A percentile compares a stretch with the other conserved stretches of the same genome.
Conservation (phyloP, 305 asterid genomes). For the Fraxinus nigra region DNA sequence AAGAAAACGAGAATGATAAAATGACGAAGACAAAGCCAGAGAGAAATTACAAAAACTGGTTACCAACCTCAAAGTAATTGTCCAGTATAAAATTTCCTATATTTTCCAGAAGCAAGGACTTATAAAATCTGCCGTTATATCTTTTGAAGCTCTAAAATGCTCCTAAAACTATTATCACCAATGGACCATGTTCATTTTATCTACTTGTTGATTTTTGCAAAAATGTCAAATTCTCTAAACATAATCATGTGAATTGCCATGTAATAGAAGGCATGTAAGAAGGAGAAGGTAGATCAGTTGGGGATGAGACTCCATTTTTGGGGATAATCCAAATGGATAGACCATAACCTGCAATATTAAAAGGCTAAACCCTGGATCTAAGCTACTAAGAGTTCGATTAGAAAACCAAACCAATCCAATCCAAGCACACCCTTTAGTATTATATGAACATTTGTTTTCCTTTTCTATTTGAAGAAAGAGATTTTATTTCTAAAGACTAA, state of each 20-base stretch:
- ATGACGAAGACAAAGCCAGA: neutral
- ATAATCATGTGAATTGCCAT: neutral
- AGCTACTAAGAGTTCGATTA: neutral
- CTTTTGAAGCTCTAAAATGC: slow-evolving; percentile 1
- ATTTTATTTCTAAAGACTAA: neutral
- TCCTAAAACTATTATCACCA: neutral
- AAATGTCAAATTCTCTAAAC: neutral
- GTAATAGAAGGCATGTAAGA: neutral
- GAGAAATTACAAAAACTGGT: neutral
- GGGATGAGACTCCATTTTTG: neutral
- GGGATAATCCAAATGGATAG: neutral
- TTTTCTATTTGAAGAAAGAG: neutral
- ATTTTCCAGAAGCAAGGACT: slow-evolving; percentile 20
- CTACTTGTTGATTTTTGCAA: neutral
- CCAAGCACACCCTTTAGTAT: neutral
- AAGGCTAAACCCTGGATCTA: neutral
- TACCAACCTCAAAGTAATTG: slow-evolving; percentile 14
- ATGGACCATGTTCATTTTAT: neutral
- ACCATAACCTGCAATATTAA: neutral
- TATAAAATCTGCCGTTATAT: neutral
- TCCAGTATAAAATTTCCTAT: slow-evolving; percentile 11
- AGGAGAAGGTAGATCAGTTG: neutral
- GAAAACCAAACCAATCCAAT: neutral
- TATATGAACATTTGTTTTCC: neutral
- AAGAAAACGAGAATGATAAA: slow-evolving; percentile 4